phyloP scores from a whole-genome alignment of 345 rosid genomes.

The Physaria fendleri region DNA sequence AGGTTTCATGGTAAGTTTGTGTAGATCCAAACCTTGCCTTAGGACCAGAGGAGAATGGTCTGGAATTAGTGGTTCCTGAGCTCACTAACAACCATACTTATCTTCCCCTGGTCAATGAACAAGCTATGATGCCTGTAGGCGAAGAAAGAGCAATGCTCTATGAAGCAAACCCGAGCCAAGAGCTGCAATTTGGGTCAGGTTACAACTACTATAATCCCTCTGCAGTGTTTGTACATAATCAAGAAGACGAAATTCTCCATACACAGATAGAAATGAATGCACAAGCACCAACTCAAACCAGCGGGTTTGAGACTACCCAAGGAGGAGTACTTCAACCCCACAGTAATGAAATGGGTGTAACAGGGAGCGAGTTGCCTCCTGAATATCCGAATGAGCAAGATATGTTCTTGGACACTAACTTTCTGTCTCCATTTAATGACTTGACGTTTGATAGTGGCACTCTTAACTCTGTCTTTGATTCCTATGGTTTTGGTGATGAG shows the following conservation, averaged over 20 bases:
- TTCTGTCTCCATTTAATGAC: too few relatives aligned
- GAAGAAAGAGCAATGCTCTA: slow-evolving; percentile 51
- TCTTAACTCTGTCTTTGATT: slow-evolving; percentile 33
- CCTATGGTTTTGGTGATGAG: too few relatives aligned
- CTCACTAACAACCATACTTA: slow-evolving; percentile 39
- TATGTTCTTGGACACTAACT: slow-evolving; percentile 46
- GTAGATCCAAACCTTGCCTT: slow-evolving; percentile 20
- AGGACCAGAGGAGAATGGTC: slow-evolving; percentile 37
- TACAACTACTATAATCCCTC: slow-evolving; percentile 42
- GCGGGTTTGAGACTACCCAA: slow-evolving; percentile 34
- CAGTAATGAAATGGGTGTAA: slow-evolving; percentile 34
- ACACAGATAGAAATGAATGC: slow-evolving; percentile 36
- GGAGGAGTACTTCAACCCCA: slow-evolving; percentile 32
- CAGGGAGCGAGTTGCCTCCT: slow-evolving; percentile 37
- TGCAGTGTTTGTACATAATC: slow-evolving; percentile 37
- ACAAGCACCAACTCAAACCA: slow-evolving; percentile 22
- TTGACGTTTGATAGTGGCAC: too few relatives aligned
- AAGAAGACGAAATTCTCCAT: slow-evolving; percentile 35
- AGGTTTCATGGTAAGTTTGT: too few relatives aligned
- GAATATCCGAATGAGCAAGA: slow-evolving; percentile 52
- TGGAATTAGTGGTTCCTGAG: slow-evolving; percentile 34
- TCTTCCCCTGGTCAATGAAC: slow-evolving; percentile 41
- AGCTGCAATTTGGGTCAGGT: slow-evolving; percentile 38
- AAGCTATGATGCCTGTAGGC: slow-evolving; percentile 45
- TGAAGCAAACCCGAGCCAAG: slow-evolving; percentile 41